Evolutionary conservation across 2,329 filamentous ascomycete species (phyloP).

Genomic region (Cadophora luteo-olivacea): DNA sequence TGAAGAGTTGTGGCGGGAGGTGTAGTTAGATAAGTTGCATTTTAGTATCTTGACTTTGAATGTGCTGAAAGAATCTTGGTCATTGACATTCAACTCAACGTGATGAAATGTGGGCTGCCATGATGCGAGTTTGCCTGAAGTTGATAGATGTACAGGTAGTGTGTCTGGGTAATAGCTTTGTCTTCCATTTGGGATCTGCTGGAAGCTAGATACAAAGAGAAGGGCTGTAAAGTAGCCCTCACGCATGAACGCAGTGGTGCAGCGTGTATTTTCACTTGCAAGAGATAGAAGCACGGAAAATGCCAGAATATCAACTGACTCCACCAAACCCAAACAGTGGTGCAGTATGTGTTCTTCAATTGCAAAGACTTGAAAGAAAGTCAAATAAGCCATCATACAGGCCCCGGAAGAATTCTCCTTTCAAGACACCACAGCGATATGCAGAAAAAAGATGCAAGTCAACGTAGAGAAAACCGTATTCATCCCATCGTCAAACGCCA

Average conservation of each 20-base stretch:
- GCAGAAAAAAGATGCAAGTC: slow-evolving; percentile 14
- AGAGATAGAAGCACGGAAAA: not conserved
- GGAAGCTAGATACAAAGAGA: no score
- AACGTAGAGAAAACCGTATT: not conserved
- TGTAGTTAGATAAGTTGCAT: no score
- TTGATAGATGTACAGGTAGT: no score
- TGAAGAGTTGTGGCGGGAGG: no score
- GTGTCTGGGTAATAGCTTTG: no score
- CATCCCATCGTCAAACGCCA: slow-evolving; percentile 19
- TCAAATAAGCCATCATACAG: slow-evolving; percentile 13
- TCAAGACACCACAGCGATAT: not conserved
- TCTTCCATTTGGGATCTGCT: no score
- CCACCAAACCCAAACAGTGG: slow-evolving; percentile 1
- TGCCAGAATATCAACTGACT: not conserved
- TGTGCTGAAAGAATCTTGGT: no score
- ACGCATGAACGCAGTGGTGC: not conserved
- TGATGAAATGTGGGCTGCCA: no score
- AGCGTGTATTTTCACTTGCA: not conserved
- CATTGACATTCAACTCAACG: no score
- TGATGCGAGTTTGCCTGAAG: no score
- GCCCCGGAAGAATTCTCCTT: not conserved
- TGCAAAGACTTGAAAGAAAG: not conserved
- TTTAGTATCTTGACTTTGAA: no score
- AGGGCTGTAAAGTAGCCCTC: not conserved
- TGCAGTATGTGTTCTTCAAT: slow-evolving; percentile 7